Evolutionary conservation across 1,284 basidiomycete genomes (phyloP), one percentile per base, ranked within the genome.

Genomic region (Erythrobasidium hasegawianum): DNA sequence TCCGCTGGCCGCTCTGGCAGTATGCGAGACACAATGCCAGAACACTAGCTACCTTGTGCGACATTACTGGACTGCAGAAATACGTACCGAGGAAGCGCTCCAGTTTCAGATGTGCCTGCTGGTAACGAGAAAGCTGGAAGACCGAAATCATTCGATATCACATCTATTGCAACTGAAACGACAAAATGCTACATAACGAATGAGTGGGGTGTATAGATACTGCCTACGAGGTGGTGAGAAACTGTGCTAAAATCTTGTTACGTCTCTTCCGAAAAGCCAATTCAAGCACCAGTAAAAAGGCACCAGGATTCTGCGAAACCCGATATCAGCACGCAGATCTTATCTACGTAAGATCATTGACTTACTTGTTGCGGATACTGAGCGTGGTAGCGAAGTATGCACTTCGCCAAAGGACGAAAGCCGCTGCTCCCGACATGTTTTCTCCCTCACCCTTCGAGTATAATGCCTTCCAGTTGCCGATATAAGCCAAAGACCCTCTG

Each of bases 301-400:
- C 1, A 71, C 67, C 29, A 65, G 59, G 62, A 66, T 62, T 10
- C 68, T 57, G 22, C 26, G 55, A 18, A 29, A 27, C 26, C 27
- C 11, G 24, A 43, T 57, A 69, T 62, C 62, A 59, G 57, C 68
- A 58, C 14, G 50, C 61, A 49, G 16, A 24, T 7, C 43, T 8
- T 5, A 16, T 18, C 43, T 47, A 7, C 22, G 43, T n/a, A n/a
- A 47, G 4, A 5, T 47, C 16, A 18, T n/a, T 47, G 29, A 78
- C 80, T 68, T 70, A 85, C 83, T 87, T 87, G 77, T 92, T 93
- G 75, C 88, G 79, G 75, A 84, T 75, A 71, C 86, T 87, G 70
- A 93, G 79, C 1, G 87, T 86, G 82, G 86, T 85, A 4, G 86
- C 87, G 73, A 88, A 87, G 77, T 90, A 89, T 1, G 88, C 88